Evolutionary conservation across 257 asterid genomes (phyloP).

Genomic region (Nicotiana knightiana): DNA sequence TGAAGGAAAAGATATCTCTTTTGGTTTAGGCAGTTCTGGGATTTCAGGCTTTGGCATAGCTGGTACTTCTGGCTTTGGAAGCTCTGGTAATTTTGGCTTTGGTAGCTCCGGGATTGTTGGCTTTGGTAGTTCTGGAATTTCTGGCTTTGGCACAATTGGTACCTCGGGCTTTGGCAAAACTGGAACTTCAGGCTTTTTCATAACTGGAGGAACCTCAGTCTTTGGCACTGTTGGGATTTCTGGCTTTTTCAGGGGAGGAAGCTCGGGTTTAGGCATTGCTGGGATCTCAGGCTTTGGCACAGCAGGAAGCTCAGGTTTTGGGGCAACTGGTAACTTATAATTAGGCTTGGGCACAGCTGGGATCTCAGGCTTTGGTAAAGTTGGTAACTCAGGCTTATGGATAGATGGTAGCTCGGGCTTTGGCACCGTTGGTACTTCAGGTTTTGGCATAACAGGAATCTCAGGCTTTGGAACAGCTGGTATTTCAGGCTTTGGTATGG

Average conservation of each 20-base stretch:
- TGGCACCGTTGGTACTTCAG: background rate
- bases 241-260: slow-evolving; percentile 1
- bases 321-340: slow-evolving; percentile 10
- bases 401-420: background rate
- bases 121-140: background rate
- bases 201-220: background rate
- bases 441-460: background rate
- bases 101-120: slow-evolving; percentile 12
- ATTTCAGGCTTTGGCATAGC: background rate
- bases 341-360: slow-evolving; percentile 12
- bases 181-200: background rate
- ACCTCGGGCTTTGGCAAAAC: background rate
- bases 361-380: background rate
- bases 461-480: background rate
- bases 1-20: background rate
- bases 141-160: background rate
- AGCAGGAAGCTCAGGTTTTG: slow-evolving; percentile 15
- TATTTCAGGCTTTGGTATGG: background rate
- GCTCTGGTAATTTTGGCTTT: background rate
- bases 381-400: background rate
- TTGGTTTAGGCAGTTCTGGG: slow-evolving; percentile 17
- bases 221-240: slow-evolving; percentile 3
- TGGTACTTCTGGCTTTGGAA: background rate
- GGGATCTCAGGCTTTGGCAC: slow-evolving; percentile 15
- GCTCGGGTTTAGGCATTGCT: background rate